Conservation (phyloP, 164 flowering plant species). For the Piper longum region DNA sequence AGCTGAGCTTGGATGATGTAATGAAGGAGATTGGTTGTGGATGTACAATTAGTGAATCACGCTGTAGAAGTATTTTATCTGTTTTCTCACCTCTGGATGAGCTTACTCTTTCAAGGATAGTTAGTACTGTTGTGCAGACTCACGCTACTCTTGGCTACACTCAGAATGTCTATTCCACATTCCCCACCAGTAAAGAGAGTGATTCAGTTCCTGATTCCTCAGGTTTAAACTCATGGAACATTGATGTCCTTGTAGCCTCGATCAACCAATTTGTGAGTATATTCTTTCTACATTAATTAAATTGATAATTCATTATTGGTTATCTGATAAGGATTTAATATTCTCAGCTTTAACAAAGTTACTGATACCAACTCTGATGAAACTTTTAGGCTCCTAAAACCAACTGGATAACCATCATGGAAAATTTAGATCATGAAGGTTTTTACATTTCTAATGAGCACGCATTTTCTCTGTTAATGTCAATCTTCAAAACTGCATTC, state of each 20-base stretch:
- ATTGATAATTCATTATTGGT: neutral
- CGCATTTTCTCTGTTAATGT: constrained; percentile 69
- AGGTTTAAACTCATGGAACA: constrained; percentile 59
- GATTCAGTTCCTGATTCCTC: constrained; percentile 33
- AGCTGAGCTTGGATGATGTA: constrained; percentile 62
- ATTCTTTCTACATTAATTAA: no score
- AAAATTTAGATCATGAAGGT: constrained; percentile 86
- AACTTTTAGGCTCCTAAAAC: constrained; percentile 63
- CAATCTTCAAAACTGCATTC: constrained; percentile 41
- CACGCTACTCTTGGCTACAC: constrained; percentile 59
- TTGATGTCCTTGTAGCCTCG: constrained; percentile 59
- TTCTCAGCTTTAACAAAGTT: no score
- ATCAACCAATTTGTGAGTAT: constrained; percentile 74
- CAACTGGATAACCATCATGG: constrained; percentile 66
- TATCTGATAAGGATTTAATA: no score
- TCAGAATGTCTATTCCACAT: constrained; percentile 38
- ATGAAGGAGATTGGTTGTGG: constrained; percentile 87
- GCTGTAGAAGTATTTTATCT: constrained; percentile 77
- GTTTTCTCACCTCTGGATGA: constrained; percentile 65
- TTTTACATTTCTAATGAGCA: constrained; percentile 65
- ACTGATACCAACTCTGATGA: no score
- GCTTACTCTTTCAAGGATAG: constrained; percentile 45
- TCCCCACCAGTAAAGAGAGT: constrained; percentile 52
- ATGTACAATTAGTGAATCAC: constrained; percentile 53
- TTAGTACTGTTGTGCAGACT: constrained; percentile 52